These are phyloP conservation scores for Mycogone perniciosa DNA, from an alignment of 2,329 filamentous ascomycete species.

Conservation along the genomic window DNA sequence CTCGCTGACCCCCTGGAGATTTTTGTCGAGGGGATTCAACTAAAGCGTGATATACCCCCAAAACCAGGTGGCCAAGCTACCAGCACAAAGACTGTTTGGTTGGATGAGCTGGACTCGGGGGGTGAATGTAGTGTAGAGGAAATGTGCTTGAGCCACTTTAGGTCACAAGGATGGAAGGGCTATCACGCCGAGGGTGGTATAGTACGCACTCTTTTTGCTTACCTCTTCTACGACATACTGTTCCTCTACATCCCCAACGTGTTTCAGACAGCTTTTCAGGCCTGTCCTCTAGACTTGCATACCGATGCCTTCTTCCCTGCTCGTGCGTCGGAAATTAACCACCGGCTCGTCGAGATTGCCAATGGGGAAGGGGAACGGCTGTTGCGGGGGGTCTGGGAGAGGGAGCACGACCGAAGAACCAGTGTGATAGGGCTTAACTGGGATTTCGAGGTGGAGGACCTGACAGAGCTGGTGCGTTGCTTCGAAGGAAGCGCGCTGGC, in stretches of 20 bases:
- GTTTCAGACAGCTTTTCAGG: slow-evolving; percentile 93
- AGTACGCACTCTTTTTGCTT: slow-evolving; percentile 81
- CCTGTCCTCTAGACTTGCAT: slow-evolving; percentile 84
- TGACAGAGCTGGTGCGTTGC: slow-evolving; percentile 70
- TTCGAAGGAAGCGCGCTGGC: slow-evolving; percentile 77
- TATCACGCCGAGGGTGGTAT: slow-evolving; percentile 92
- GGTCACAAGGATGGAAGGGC: slow-evolving; percentile 80
- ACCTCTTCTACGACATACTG: slow-evolving; percentile 87
- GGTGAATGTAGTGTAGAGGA: slow-evolving; percentile 82
- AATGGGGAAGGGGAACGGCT: slow-evolving; percentile 70
- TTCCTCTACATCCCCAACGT: slow-evolving; percentile 94
- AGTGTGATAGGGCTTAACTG: slow-evolving; percentile 91
- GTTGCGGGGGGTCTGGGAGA: slow-evolving; percentile 60
- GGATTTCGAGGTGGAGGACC: slow-evolving; percentile 73
- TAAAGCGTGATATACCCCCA: slow-evolving; percentile 53
- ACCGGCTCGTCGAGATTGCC: slow-evolving; percentile 74
- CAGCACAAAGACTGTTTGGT: slow-evolving; percentile 75
- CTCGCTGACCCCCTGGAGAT: slow-evolving; percentile 71
- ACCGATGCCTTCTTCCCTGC: slow-evolving; percentile 88
- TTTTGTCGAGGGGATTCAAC: slow-evolving; percentile 67
- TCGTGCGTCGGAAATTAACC: slow-evolving; percentile 84
- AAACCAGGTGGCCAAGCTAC: slow-evolving; percentile 35
- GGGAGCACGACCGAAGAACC: slow-evolving; percentile 63
- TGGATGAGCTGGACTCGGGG: slow-evolving; percentile 64
- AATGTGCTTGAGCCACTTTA: slow-evolving; percentile 88